Conservation (phyloP, 1,139 yeast species). For the Candida mesenterica region DNA sequence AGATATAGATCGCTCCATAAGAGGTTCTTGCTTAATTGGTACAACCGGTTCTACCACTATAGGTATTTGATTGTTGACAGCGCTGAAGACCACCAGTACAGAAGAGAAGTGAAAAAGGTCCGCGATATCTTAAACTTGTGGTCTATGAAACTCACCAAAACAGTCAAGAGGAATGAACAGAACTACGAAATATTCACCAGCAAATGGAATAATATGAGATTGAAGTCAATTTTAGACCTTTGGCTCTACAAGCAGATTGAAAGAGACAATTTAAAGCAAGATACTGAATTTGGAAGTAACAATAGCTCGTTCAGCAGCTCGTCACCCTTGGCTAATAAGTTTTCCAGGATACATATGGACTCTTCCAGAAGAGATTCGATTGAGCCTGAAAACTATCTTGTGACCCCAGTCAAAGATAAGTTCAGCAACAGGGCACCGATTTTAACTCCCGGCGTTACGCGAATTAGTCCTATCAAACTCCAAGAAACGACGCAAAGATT, state of each 20-base stretch:
- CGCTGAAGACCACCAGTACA: slow-evolving; percentile 30
- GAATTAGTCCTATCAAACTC: slow-evolving; percentile 38
- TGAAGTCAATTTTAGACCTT: slow-evolving; percentile 34
- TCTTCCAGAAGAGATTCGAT: neutral
- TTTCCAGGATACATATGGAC: slow-evolving; percentile 6
- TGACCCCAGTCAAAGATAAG: slow-evolving; percentile 36
- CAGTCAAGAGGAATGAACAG: slow-evolving; percentile 33
- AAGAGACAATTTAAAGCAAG: slow-evolving; percentile 17
- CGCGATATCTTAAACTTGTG: slow-evolving; percentile 33
- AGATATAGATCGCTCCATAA: slow-evolving; percentile 24
- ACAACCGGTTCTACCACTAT: slow-evolving; percentile 27
- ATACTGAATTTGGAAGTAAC: neutral
- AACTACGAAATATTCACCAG: slow-evolving; percentile 35
- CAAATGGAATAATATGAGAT: slow-evolving; percentile 31
- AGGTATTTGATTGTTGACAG: slow-evolving; percentile 24
- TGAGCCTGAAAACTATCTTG: slow-evolving; percentile 24
- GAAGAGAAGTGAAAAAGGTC: slow-evolving; percentile 26
- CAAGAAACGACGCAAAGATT: slow-evolving; percentile 41
- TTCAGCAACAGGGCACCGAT: slow-evolving; percentile 10
- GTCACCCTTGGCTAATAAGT: slow-evolving; percentile 38
- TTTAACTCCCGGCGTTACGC: slow-evolving; percentile 21
- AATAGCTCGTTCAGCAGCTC: slow-evolving; percentile 18
- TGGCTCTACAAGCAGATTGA: slow-evolving; percentile 25
- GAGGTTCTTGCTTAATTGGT: slow-evolving; percentile 35
- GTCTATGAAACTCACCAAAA: slow-evolving; percentile 39